Conservation (phyloP, 2,329 filamentous ascomycete genomes). For the Curvularia lunata region DNA sequence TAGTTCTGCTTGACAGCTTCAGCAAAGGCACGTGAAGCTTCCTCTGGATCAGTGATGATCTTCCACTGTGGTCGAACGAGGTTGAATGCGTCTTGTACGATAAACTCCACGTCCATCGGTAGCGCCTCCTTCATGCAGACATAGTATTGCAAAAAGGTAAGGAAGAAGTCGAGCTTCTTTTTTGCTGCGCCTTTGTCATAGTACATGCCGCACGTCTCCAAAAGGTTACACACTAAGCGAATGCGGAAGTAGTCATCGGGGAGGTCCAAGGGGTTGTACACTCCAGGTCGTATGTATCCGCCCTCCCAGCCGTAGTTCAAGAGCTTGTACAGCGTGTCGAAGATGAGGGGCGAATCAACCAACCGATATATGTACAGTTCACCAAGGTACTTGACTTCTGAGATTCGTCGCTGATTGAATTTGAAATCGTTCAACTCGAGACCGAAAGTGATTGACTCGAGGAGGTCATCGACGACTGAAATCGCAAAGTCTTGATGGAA, state of each 20-base stretch:
- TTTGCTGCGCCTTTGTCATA: conserved; percentile 92
- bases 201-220: conserved; percentile 95
- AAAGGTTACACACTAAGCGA: conserved; percentile 82
- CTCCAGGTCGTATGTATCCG: conserved; percentile 80
- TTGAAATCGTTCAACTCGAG: conserved; percentile 97
- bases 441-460: conserved; percentile 86
- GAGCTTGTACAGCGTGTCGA: conserved; percentile 93
- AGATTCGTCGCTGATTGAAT: conserved; percentile 91
- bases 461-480: conserved; percentile 85
- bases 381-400: conserved; percentile 94
- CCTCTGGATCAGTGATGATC: conserved; percentile 77
- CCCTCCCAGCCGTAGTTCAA: conserved; percentile 87
- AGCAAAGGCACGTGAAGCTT: conserved; percentile 82
- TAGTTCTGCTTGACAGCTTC: conserved; percentile 91
- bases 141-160: conserved; percentile 97
- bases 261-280: conserved; percentile 78
- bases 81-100: conserved; percentile 89
- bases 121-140: conserved; percentile 86
- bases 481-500: conserved; percentile 93
- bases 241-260: conserved; percentile 97
- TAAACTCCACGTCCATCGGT: conserved; percentile 97
- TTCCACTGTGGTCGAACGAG: conserved; percentile 92
- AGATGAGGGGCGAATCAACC: conserved; percentile 92
- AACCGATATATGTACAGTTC: conserved; percentile 98
- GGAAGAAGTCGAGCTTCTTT: conserved; percentile 97